Evolutionary conservation across 73 alveolate species (phyloP).

Genomic region (Paramecium biaurelia): DNA sequence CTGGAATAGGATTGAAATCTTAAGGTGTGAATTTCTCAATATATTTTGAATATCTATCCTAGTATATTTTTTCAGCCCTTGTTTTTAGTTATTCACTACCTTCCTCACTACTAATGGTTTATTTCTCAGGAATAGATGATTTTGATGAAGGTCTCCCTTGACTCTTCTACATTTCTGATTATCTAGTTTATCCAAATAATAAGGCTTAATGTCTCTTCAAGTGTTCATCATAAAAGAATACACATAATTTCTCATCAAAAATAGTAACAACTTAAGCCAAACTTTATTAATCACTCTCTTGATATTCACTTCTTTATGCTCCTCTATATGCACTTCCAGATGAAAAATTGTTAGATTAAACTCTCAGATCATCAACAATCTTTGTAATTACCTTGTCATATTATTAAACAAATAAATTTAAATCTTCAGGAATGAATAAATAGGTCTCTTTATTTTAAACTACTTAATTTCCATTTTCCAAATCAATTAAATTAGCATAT

Average conservation of each 20-base stretch:
- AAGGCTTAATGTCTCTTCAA: background rate
- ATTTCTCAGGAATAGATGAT: background rate
- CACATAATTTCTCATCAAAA: constrained; percentile 26
- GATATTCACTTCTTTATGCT: background rate
- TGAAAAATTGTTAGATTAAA: background rate
- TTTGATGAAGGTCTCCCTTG: background rate
- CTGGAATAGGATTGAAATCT: constrained; percentile 21
- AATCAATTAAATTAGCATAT: background rate
- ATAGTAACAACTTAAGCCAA: background rate
- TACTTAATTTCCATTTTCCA: background rate
- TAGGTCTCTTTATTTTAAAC: constrained; percentile 15
- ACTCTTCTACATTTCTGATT: constrained; percentile 9
- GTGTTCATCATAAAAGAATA: constrained; percentile 17
- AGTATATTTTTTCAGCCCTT: background rate
- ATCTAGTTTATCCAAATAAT: background rate
- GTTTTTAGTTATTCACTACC: background rate
- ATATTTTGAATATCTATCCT: background rate
- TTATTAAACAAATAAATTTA: background rate
- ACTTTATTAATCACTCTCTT: constrained; percentile 12
- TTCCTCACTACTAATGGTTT: background rate
- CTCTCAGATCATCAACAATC: background rate
- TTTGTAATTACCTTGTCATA: background rate
- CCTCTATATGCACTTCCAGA: constrained; percentile 22
- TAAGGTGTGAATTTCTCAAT: background rate
- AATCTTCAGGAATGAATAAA: constrained; percentile 27